These are phyloP conservation scores for Nicotiana attenuata DNA, from an alignment of 257 asterid genomes.

Conservation along the genomic window DNA sequence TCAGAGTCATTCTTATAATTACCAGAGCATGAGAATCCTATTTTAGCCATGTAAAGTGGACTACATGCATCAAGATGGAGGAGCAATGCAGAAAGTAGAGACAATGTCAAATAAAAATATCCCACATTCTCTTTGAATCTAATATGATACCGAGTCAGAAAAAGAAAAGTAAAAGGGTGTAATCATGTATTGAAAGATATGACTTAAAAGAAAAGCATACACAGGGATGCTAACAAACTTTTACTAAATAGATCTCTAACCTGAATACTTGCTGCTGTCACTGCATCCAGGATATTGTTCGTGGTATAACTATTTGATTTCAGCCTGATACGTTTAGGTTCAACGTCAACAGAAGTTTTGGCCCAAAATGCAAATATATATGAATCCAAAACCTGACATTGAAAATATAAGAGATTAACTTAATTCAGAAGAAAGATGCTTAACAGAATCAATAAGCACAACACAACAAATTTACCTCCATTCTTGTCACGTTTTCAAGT, in stretches of 20 bases:
- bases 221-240: neutral
- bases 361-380: conserved; percentile 91
- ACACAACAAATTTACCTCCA: conserved; percentile 51
- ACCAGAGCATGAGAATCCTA: neutral
- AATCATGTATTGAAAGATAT: neutral
- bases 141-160: neutral
- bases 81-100: no score
- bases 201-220: neutral
- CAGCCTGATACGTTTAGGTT: conserved; percentile 69
- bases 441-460: neutral
- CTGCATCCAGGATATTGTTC: conserved; percentile 74
- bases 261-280: conserved; percentile 92
- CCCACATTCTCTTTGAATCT: neutral
- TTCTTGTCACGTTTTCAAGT: conserved; percentile 59
- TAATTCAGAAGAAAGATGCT: neutral
- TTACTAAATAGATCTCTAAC: conserved; percentile 24
- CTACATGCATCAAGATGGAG: no score
- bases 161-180: neutral
- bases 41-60: no score
- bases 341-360: conserved; percentile 55
- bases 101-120: neutral
- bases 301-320: conserved; percentile 80
- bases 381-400: conserved; percentile 62
- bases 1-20: neutral
- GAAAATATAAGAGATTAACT: conserved; percentile 1